Conservation (phyloP, 805 yeast genomes). For the Millerago galiae region DNA sequence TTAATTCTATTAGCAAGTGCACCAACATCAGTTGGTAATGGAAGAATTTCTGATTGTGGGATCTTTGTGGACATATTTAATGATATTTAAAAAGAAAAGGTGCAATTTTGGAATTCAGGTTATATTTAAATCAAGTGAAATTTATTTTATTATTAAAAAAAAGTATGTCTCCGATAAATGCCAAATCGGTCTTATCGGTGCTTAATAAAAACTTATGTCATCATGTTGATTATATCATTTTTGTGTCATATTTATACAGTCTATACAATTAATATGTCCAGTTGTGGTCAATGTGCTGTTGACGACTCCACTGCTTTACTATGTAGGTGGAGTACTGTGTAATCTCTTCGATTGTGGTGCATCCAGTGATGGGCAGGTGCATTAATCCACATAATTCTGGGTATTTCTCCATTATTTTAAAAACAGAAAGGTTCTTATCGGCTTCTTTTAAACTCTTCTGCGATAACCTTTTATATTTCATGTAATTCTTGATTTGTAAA, state of each 20-base stretch:
- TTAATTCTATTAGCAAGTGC: conserved; percentile 83
- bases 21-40: conserved; percentile 73
- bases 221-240: no score
- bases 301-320: conserved; percentile 10
- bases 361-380: conserved; percentile 9
- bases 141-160: no score
- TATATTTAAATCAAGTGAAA: not conserved
- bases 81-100: not conserved
- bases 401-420: conserved; percentile 9
- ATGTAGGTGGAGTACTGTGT: conserved; percentile 6
- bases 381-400: conserved; percentile 1
- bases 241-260: no score
- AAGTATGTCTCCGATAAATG: conserved; percentile 1
- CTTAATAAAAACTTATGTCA: no score
- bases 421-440: conserved; percentile 9
- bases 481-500: conserved; percentile 2
- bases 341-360: conserved; percentile 4
- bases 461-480: conserved; percentile 9
- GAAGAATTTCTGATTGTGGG: conserved; percentile 51
- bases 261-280: conserved; percentile 1
- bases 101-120: not conserved
- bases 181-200: conserved; percentile 3
- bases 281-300: not conserved
- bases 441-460: conserved; percentile 5
- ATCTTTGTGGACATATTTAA: conserved; percentile 2